Evolutionary conservation across 2,329 filamentous ascomycete genomes (phyloP), one percentile per base, ranked within the genome.

Genomic region (Mycocentrospora acerina): DNA sequence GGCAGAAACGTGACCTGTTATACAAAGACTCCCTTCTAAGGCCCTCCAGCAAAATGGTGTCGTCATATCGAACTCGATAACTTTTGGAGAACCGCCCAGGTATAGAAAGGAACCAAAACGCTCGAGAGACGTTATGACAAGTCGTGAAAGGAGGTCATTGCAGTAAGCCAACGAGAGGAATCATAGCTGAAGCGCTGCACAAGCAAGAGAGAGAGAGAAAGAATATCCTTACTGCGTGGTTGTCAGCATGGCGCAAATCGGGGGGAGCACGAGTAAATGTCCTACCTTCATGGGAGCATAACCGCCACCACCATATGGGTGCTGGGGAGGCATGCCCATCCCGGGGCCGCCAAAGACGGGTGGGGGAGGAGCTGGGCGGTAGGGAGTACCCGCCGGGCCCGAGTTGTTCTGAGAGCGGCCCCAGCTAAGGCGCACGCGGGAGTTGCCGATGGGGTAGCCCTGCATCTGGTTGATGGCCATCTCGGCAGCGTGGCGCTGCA

Each of bases 401-500:
- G 91, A 97, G 79, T 98, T 98, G 82, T 97, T 98, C 79, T 98
- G 93, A 38, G 88, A 94, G 51, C 93, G 88, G 50, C 93, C 93
- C 93, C 93, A 98, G 68, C 89, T 95, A 55, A 98, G 81, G 61
- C 93, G 90, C 44, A 98, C 93, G 53, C 93, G 90, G 31, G 91
- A 97, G 79, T 98, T 98, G 39, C 93, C 93, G 62, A 98, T 98
- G 16, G 93, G 93, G 69, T 98, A 98, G 46, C 93, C 93, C 74
- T 98, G 93, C 93, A 98, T 98, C 74, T 98, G 93, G 75, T 98
- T 98, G 80, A 98, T 98, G 56, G 93, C 93, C 93, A 98, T 98
- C 76, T 98, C 93, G 11, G 93, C 93, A 36, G 93, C 93, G 64
- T 98, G 93, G 54, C 93, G 90, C 75, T 98, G 93, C 40, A 98